Percentiles rank a stretch among this genome's conserved stretches.
Conservation (phyloP, 148 eudicot genomes). For the Rhododendron vialii region DNA sequence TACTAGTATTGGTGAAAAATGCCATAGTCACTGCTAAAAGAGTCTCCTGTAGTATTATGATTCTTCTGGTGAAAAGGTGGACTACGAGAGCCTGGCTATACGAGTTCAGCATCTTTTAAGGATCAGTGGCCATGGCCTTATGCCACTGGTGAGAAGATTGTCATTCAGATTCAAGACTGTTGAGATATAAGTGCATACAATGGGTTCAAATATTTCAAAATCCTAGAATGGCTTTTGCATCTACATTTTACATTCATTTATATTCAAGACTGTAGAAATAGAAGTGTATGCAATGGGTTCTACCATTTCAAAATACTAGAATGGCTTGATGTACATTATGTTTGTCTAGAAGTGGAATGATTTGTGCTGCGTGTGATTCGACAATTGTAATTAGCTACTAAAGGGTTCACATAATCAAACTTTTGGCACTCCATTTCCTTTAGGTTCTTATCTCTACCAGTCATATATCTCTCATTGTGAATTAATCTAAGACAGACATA, state of each 20-base stretch:
- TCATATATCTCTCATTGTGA: neutral
- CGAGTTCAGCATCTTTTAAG: neutral
- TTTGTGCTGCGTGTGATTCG: neutral
- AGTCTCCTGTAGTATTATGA: neutral
- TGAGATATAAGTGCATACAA: neutral
- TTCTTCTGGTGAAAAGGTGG: neutral
- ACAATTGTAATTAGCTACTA: neutral
- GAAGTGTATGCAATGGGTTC: neutral
- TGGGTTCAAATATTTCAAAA: neutral
- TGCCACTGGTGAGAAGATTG: neutral
- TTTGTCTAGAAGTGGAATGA: constrained; percentile 3
- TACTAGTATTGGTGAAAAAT: neutral
- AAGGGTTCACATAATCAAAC: neutral
- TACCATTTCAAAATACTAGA: neutral
- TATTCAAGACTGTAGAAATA: neutral
- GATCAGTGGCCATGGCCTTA: neutral
- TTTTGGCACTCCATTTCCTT: neutral
- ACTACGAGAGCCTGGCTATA: neutral
- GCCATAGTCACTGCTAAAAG: neutral
- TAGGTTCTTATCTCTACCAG: neutral
- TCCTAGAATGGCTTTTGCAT: neutral
- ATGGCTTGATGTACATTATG: neutral
- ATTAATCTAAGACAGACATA: neutral
- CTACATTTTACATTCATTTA: neutral
- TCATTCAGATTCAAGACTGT: neutral